A percentile compares a stretch with the other conserved stretches of the same genome.
Conservation (phyloP, 257 asterid genomes). For the Ophiorrhiza pumila region DNA sequence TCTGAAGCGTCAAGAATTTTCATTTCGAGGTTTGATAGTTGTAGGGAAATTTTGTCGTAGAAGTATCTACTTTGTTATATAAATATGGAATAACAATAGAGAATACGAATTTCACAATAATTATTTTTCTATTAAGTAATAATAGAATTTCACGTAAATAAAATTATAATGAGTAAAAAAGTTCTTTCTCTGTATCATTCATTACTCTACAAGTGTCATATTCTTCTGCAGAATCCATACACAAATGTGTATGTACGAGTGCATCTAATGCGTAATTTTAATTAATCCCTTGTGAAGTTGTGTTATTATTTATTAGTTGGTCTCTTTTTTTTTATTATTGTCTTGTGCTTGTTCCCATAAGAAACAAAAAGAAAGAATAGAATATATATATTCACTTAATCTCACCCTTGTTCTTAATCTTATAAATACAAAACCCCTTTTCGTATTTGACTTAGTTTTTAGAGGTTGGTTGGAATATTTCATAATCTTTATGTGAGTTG, state of each 20-base stretch:
- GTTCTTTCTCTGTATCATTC: too few species aligned
- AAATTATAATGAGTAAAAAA: too few species aligned
- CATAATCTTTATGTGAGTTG: conserved; percentile 23
- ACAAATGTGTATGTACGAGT: not conserved
- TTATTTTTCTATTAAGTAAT: too few species aligned
- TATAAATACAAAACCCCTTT: not conserved
- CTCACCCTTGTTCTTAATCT: not conserved
- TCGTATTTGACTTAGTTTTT: conserved; percentile 15
- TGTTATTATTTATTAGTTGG: not conserved
- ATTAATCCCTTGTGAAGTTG: too few species aligned
- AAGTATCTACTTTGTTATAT: conserved; percentile 1
- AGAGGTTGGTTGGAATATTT: conserved; percentile 14
- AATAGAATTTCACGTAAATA: too few species aligned
- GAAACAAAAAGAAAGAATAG: not conserved
- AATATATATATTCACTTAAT: not conserved
- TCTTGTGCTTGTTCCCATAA: not conserved
- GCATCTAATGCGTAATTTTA: conserved; percentile 1
- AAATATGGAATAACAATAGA: not conserved
- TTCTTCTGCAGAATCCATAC: too few species aligned
- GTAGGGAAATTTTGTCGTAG: conserved; percentile 6
- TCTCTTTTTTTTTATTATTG: too few species aligned
- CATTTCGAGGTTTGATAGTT: not conserved
- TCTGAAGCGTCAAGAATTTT: not conserved
- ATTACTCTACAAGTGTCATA: too few species aligned
- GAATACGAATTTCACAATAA: too few species aligned